Percentiles rank a stretch among this genome's conserved stretches.
phyloP scores from a whole-genome alignment of 1,284 basidiomycete species.

The Naganishia sp. region DNA sequence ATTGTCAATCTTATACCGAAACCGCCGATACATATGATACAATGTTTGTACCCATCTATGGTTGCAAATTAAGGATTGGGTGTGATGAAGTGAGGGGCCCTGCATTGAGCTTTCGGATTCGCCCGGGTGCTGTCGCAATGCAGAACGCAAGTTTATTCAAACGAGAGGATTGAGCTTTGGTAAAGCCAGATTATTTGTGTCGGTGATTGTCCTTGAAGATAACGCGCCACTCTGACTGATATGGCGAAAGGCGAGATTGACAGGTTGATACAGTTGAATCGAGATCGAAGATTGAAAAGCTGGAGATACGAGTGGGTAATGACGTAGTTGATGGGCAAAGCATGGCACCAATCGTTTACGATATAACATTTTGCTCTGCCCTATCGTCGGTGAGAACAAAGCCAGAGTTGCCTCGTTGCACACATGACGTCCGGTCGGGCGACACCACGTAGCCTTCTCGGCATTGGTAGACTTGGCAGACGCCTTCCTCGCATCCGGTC shows the following conservation, averaged over 20 bases:
- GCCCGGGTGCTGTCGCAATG: neutral
- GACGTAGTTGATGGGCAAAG: neutral
- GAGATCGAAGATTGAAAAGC: constrained; percentile 7
- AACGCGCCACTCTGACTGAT: neutral
- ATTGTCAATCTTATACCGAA: neutral
- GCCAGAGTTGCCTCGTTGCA: constrained; percentile 32
- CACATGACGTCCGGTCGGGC: constrained; percentile 45
- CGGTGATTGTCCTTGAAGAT: constrained; percentile 12
- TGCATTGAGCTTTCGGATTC: neutral
- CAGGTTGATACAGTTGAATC: constrained; percentile 11
- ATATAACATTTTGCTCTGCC: constrained; percentile 5
- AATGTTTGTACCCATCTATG: constrained; percentile 14
- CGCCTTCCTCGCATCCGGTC: constrained; percentile 48
- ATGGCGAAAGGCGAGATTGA: neutral
- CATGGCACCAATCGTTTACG: neutral
- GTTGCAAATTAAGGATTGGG: neutral
- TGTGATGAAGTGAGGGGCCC: no score
- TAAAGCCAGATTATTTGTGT: constrained; percentile 8
- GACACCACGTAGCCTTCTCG: constrained; percentile 51
- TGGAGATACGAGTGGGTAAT: neutral
- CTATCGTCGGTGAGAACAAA: constrained; percentile 5
- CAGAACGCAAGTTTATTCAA: neutral
- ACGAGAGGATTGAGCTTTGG: constrained; percentile 20
- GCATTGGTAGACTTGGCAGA: constrained; percentile 51
- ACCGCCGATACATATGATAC: constrained; percentile 20